phyloP scores from a whole-genome alignment of 1,139 yeast species.

The Groenewaldozyma sp. region DNA sequence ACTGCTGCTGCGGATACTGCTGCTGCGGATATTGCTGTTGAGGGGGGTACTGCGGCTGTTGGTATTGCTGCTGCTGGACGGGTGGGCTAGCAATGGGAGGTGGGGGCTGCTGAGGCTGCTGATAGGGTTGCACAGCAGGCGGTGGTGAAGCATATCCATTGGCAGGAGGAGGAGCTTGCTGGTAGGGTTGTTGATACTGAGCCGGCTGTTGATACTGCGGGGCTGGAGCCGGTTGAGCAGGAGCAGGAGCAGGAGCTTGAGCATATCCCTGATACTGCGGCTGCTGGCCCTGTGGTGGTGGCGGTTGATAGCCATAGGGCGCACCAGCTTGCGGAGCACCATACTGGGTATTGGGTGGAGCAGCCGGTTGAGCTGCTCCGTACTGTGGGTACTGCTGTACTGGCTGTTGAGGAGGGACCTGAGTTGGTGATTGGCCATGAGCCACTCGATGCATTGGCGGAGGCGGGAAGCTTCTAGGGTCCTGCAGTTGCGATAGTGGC shows the following conservation, averaged over 20 bases:
- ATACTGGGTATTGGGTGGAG: conserved; percentile 8
- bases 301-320: background rate
- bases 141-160: conserved; percentile 15
- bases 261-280: conserved; percentile 1
- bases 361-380: conserved; percentile 11
- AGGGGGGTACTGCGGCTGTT: too few relatives aligned
- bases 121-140: conserved; percentile 9
- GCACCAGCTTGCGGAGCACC: conserved; percentile 13
- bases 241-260: conserved; percentile 5
- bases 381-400: conserved; percentile 5
- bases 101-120: conserved; percentile 5
- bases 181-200: conserved; percentile 9
- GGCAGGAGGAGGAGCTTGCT: conserved; percentile 3
- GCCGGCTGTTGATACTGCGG: conserved; percentile 9
- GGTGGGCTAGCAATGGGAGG: too few relatives aligned
- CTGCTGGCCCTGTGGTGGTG: conserved; percentile 3
- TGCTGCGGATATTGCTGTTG: conserved; percentile 5
- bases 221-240: conserved; percentile 14
- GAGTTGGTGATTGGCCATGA: conserved; percentile 31
- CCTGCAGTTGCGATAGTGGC: conserved; percentile 29
- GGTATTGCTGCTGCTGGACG: too few relatives aligned
- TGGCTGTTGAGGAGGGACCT: conserved; percentile 15
- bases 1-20: conserved; percentile 5
- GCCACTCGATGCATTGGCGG: conserved; percentile 40
- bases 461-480: conserved; percentile 41